A percentile compares a stretch with the other conserved stretches of the same genome.
Conservation (phyloP, 192 early-diverging fungal species). For the Rhizophagus sp. region DNA sequence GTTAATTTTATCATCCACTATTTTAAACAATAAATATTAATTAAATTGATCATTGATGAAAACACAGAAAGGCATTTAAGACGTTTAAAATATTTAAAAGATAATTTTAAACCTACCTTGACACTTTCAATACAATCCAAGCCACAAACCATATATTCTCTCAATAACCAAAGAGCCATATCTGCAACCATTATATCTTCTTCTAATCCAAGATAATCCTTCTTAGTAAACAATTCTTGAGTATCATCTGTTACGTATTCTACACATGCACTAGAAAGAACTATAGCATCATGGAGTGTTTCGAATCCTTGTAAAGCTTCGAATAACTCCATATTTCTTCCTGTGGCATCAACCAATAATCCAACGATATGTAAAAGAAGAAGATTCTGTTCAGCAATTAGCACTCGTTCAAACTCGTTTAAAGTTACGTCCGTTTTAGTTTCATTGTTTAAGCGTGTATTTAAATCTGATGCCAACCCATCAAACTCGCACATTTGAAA, state of each 20-base stretch:
- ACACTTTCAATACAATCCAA: background rate
- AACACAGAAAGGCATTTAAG: background rate
- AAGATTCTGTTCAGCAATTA: constrained; percentile 41
- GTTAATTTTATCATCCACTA: constrained; percentile 37
- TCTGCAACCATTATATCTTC: constrained; percentile 42
- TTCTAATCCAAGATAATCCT: constrained; percentile 31
- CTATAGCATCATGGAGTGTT: constrained; percentile 25
- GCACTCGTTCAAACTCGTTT: constrained; percentile 36
- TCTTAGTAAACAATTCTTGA: background rate
- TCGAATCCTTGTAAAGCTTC: constrained; percentile 44
- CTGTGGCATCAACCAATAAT: constrained; percentile 37
- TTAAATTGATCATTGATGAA: background rate
- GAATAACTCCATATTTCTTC: constrained; percentile 34
- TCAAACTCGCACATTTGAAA: constrained; percentile 27
- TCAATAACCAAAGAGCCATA: constrained; percentile 40
- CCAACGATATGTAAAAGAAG: constrained; percentile 39
- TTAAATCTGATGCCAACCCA: background rate
- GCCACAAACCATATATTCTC: constrained; percentile 29
- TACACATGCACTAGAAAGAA: background rate
- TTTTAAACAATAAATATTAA: background rate
- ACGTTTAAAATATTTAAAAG: background rate
- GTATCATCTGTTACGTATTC: background rate
- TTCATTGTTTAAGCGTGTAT: background rate
- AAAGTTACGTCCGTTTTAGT: background rate
- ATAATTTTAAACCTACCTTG: background rate